A percentile compares a stretch with the other conserved stretches of the same genome.
Conservation (phyloP, 352 stramenopile species). For the Phytophthora aleatoria region DNA sequence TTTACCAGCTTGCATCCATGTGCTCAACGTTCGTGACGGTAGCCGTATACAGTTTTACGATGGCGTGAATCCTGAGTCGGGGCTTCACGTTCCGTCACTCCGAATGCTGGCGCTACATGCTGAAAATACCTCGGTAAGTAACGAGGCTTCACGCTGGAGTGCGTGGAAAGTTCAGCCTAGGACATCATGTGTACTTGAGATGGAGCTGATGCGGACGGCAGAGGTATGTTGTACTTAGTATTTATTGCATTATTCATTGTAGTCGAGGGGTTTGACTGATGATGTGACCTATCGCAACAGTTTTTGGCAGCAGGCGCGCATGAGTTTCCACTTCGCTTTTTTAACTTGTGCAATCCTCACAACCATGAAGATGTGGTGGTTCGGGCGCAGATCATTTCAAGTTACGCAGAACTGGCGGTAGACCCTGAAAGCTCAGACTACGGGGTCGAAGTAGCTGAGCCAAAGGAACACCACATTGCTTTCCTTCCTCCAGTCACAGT, state of each 20-base stretch:
- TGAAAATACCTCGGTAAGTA: constrained; percentile 27
- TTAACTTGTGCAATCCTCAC: constrained; percentile 82
- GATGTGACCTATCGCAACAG: constrained; percentile 30
- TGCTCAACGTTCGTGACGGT: constrained; percentile 47
- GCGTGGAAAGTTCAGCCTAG: constrained; percentile 61
- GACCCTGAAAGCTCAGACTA: constrained; percentile 76
- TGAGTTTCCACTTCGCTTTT: constrained; percentile 65
- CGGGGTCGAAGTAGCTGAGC: constrained; percentile 22
- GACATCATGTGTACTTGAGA: constrained; percentile 54
- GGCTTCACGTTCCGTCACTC: constrained; percentile 43
- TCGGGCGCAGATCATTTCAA: constrained; percentile 81
- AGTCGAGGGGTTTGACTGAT: neutral
- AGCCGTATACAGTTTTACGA: constrained; percentile 33
- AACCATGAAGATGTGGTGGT: constrained; percentile 75
- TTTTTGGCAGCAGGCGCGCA: constrained; percentile 55
- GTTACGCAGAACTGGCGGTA: constrained; percentile 80
- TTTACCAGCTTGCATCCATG: constrained; percentile 56
- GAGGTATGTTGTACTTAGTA: constrained; percentile 45
- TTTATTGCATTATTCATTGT: neutral
- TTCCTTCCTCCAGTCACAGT: constrained; percentile 79
- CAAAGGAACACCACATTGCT: constrained; percentile 53
- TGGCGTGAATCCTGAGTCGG: constrained; percentile 10
- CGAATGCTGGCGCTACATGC: constrained; percentile 46
- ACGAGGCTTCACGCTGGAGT: constrained; percentile 16
- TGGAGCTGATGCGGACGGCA: constrained; percentile 69